Evolutionary conservation across 1,284 basidiomycete genomes (phyloP).

Genomic region (Apiotrichum siamense): DNA sequence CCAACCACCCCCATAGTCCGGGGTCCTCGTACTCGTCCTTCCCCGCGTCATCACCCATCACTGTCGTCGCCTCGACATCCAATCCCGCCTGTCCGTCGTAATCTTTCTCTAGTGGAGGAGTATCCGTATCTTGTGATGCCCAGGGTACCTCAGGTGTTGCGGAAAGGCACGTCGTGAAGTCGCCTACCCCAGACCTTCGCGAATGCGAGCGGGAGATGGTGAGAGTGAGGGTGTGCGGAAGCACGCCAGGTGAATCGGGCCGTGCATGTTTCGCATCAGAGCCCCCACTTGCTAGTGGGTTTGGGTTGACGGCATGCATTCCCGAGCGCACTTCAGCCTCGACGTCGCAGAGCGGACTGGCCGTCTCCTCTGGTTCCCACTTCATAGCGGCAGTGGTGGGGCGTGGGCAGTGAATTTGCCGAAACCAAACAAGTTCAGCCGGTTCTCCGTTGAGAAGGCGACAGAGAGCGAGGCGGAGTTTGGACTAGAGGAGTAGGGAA

Average conservation of each 20-base stretch:
- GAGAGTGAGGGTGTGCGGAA: not conserved
- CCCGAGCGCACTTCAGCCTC: conserved; percentile 1
- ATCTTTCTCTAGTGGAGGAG: not conserved
- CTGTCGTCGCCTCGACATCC: not conserved
- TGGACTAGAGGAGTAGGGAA: too few species aligned
- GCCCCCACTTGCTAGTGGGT: too few species aligned
- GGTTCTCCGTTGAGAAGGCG: too few species aligned
- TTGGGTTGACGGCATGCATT: not conserved
- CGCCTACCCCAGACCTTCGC: too few species aligned
- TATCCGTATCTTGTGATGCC: too few species aligned
- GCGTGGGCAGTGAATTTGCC: too few species aligned
- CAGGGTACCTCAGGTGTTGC: not conserved
- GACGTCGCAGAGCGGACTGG: not conserved
- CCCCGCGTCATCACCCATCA: not conserved
- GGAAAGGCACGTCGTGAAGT: not conserved
- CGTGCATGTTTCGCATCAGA: too few species aligned
- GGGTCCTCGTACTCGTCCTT: conserved; percentile 2
- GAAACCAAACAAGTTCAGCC: too few species aligned
- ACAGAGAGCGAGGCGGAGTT: too few species aligned
- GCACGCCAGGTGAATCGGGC: too few species aligned
- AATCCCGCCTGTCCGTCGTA: not conserved
- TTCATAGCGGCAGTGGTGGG: not conserved
- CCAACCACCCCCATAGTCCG: conserved; percentile 2
- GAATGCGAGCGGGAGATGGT: not conserved
- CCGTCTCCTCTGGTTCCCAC: not conserved